Evolutionary conservation across 1,139 yeast genomes (phyloP), one percentile per base, ranked within the genome.

Genomic region (Saccharomyces hybrid): DNA sequence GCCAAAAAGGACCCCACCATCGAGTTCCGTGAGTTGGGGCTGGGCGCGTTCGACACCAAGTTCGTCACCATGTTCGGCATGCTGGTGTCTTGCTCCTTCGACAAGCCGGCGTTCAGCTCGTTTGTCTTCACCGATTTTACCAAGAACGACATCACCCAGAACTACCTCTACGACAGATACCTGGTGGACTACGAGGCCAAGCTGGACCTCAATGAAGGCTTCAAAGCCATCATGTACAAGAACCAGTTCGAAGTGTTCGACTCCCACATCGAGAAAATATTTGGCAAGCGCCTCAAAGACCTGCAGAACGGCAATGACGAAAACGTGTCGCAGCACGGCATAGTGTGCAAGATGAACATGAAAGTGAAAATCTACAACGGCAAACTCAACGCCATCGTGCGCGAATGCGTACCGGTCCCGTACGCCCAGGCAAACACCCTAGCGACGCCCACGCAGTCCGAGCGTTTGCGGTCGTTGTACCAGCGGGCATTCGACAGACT

Each of bases 91-190:
- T 56, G 57, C 31, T 38, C 61, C 4, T 58, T 56, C 48, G 65
- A 64, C 29, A 53, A 52, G 21, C 42, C 51, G 0, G 42, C 49
- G 3, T 62, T 49, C 51, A 56, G 49, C 4, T 53, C 58, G 19
- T 46, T 64, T 50, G 61, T 60, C 3, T 60, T 64, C 14, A 64
- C 67, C 9, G 68, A 64, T 55, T 64, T 64, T 29, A 64, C 64
- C 4, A 31, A 42, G 9, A 59, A 58, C 38, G 21, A 44, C 6
- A 50, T 58, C 11, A 31, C 31, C 12, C 64, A 63, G 49, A 63
- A 63, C 49, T 60, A 57, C 32, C 51, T 62, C 8, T 58, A 63
- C 42, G 66, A 63, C 49, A 58, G 57, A 24, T 62, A 55, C 44
- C 31, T 64, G 26, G 42, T 60, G 26, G 58, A 60, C 32, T 57